Evolutionary conservation across 2,329 filamentous ascomycete genomes (phyloP), one percentile per base, ranked within the genome.

Genomic region (Fusarium agapanthi): DNA sequence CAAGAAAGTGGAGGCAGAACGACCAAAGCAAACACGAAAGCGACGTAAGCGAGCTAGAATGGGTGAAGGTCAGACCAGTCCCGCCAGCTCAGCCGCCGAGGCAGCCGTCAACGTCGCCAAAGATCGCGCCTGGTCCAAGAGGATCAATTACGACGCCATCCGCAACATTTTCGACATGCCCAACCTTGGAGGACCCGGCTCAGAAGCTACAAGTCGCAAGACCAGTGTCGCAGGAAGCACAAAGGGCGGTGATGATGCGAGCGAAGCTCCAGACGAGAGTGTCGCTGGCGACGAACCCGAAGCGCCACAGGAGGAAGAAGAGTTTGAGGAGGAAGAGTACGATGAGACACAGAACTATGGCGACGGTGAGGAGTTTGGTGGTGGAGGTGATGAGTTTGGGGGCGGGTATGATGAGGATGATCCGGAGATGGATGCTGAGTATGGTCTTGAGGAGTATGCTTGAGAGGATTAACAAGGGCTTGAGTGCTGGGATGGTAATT

Each of bases 101-200:
- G 92, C 92, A 4, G 91, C 91, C 20, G 86, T 89, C 69, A 88
- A 89, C 62, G 91, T 92, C 73, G 85, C 93, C 79, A 91, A 92
- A 80, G 88, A 89, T 62, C 86, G 91, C 50, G 88, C 88, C 1
- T 92, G 90, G 81, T 93, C 90, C 70, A 92, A 91, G 81, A 91
- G 93, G 77, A 92, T 95, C 78, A 93, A 94, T 75, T 94, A 94
- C 80, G 87, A 89, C 60, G 88, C 87, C 41, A 88, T 92, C 70
- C 83, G 86, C 48, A 87, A 84, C 65, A 85, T 91, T 30, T 91
- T 91, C 69, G 85, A 87, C 74, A 80, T 83, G 73, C 80, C 81
- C 28, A 82, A 84, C 70, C 79, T 79, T 38, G 80, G 78, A 4
- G 86, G 85, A 0, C 84, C 86, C 1, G 87, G 87, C 1, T 88